These are phyloP conservation scores for Wickerhamomyces sp. DNA, from an alignment of 1,139 yeast genomes.

Conservation along the genomic window DNA sequence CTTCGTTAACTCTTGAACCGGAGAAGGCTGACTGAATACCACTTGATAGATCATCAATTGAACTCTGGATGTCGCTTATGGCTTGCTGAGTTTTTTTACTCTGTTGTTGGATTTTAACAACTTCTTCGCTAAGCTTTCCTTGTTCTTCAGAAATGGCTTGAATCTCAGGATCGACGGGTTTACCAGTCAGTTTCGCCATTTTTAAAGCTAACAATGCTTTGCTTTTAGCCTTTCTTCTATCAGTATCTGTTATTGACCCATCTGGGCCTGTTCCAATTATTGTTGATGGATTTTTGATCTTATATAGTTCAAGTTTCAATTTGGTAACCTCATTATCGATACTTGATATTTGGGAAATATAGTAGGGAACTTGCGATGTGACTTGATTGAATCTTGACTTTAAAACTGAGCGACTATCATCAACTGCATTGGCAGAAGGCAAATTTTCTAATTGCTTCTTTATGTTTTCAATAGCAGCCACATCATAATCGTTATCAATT, in stretches of 20 bases:
- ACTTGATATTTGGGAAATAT: conserved; percentile 56
- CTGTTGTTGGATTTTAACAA: conserved; percentile 52
- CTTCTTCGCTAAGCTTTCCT: conserved; percentile 49
- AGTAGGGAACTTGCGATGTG: conserved; percentile 64
- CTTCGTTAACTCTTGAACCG: conserved; percentile 48
- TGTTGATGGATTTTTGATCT: conserved; percentile 61
- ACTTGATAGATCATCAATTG: conserved; percentile 67
- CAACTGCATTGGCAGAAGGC: conserved; percentile 13
- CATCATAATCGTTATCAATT: conserved; percentile 26
- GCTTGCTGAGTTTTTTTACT: conserved; percentile 50
- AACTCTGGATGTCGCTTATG: conserved; percentile 67
- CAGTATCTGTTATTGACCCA: conserved; percentile 79
- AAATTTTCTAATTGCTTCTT: conserved; percentile 51
- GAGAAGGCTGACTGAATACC: conserved; percentile 48
- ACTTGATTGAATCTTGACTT: conserved; percentile 35
- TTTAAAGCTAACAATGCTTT: conserved; percentile 75
- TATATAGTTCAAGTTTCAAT: conserved; percentile 60
- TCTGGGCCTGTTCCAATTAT: conserved; percentile 80
- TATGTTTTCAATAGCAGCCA: conserved; percentile 55
- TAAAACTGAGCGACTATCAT: conserved; percentile 19
- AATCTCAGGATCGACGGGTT: conserved; percentile 44
- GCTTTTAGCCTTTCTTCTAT: conserved; percentile 71
- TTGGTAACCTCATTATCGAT: conserved; percentile 68
- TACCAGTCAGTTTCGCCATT: conserved; percentile 91
- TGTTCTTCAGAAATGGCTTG: conserved; percentile 53